Base-by-base conservation (phyloP, 176 grass and related monocot genomes). In the Eremochloa ophiuroides region DNA sequence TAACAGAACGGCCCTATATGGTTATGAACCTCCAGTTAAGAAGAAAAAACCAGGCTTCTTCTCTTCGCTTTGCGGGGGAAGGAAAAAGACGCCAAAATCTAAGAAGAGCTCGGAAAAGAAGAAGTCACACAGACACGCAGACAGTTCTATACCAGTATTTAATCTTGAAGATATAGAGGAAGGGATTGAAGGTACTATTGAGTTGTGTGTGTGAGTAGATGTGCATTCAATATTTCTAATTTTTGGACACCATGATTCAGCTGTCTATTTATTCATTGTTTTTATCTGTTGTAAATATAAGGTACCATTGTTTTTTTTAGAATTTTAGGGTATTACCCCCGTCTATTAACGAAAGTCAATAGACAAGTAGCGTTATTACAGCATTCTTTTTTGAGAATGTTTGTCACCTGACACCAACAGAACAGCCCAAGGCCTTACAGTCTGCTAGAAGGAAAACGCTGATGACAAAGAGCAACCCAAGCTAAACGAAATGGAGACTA, bases 141-240 rank as follows among this genome's bases (percentile, higher is more conserved):
- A 94, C 79, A 94, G 90, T 81, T 91, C 90, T 62, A 86, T 98
- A 39, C 95, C 95, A 62, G 88, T 93, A 76, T 98, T 98, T 83
- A 98, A 98, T 83, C 92, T 98, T 40, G 95, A 98, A 89, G 92
- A 98, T 84, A 98, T 98, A 83, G 95, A 98, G 78, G 95, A 98
- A 74, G 95, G 95, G 14, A 56, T 94, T 28, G 95, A 98, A 98
- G 95, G 95, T 98, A 89, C 15, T 31, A 39, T 70, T 14, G 40
- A 47, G 14, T 77, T 66, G 43, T 48, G 22, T 58, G 22, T 58
- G 74, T 3, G 42, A 56, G 23, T 69, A 70, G 6, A 48, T 79
- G 20, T 35, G 29, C 22, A 48, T 62, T 30, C 16, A 60, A 37
- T 33, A 47, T 55, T 87, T 41, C 8, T 65, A 35, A 71, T 76